Evolutionary conservation across 495 filamentous ascomycete genomes (phyloP).

Genomic region (Penicillium pancosmium): DNA sequence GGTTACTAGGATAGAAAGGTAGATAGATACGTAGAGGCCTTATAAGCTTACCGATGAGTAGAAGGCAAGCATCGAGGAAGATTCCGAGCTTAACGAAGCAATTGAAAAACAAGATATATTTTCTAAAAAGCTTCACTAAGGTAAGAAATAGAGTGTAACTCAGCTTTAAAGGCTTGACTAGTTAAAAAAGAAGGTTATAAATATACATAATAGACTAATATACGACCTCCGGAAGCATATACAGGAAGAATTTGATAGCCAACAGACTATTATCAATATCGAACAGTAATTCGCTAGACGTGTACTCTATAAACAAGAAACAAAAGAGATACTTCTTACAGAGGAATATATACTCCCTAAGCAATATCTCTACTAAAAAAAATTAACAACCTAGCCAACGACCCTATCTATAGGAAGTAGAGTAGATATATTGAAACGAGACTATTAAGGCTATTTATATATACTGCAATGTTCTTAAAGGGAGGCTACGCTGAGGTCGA

Average conservation of each 20-base stretch:
- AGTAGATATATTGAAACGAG: neutral
- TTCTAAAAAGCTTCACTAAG: neutral
- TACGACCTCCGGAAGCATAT: slow-evolving; percentile 15
- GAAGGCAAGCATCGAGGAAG: slow-evolving; percentile 6
- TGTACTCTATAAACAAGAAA: slow-evolving; percentile 7
- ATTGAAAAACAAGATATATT: slow-evolving; percentile 11
- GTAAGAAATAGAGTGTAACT: neutral
- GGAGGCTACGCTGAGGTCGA: slow-evolving; percentile 13
- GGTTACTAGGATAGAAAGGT: slow-evolving; percentile 34
- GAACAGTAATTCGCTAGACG: neutral
- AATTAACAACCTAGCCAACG: slow-evolving; percentile 11
- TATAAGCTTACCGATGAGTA: slow-evolving; percentile 10
- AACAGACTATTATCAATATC: slow-evolving; percentile 9
- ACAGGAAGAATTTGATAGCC: slow-evolving; percentile 11
- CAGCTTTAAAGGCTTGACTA: slow-evolving; percentile 1
- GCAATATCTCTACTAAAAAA: slow-evolving; percentile 4
- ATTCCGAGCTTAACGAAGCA: slow-evolving; percentile 1
- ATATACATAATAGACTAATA: slow-evolving; percentile 5
- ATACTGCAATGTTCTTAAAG: slow-evolving; percentile 5
- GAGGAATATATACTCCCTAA: slow-evolving; percentile 11
- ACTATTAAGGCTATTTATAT: too few species aligned
- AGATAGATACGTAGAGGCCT: slow-evolving; percentile 7
- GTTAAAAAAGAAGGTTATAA: slow-evolving; percentile 13
- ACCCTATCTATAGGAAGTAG: slow-evolving; percentile 4
- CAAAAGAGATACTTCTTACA: slow-evolving; percentile 1